A percentile compares a stretch with the other conserved stretches of the same genome.
These are phyloP conservation scores for Candida ulmi DNA, from an alignment of 805 yeast species.

Conservation along the genomic window DNA sequence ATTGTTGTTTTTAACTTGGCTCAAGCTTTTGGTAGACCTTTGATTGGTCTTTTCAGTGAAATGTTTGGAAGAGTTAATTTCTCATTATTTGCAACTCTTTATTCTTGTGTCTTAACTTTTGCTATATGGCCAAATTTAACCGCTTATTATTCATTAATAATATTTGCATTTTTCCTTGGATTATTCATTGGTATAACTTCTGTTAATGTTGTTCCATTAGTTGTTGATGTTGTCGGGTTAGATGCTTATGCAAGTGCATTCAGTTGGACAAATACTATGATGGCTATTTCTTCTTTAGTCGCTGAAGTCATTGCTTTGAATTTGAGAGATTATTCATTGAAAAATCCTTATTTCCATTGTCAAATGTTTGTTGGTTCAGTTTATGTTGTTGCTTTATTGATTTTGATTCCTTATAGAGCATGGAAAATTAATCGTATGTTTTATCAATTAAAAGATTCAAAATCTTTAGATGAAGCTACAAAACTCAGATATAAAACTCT, in stretches of 20 bases:
- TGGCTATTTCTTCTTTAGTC: conserved; percentile 32
- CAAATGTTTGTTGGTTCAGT: conserved; percentile 55
- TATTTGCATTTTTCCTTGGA: conserved; percentile 40
- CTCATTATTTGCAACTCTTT: conserved; percentile 30
- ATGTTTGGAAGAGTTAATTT: conserved; percentile 41
- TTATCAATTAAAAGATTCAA: conserved; percentile 10
- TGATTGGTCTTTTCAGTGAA: conserved; percentile 40
- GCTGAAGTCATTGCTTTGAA: conserved; percentile 54
- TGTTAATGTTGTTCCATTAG: conserved; percentile 32
- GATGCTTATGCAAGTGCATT: conserved; percentile 34
- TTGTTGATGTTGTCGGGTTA: conserved; percentile 35
- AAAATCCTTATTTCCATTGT: conserved; percentile 48
- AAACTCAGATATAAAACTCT: background rate
- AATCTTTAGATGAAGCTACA: conserved; percentile 1
- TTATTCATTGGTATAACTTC: conserved; percentile 39
- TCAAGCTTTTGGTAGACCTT: conserved; percentile 45
- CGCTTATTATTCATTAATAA: conserved; percentile 34
- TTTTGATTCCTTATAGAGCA: conserved; percentile 46
- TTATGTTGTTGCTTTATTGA: conserved; percentile 35
- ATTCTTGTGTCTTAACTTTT: conserved; percentile 34
- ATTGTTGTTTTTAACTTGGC: conserved; percentile 41
- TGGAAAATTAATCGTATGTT: conserved; percentile 41
- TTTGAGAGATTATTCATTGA: conserved; percentile 27
- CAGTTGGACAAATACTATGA: conserved; percentile 27
- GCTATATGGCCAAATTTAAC: conserved; percentile 45